Evolutionary conservation across 192 early-diverging fungal species (phyloP), one percentile per base, ranked within the genome.

Genomic region (Dissophora globulifera): DNA sequence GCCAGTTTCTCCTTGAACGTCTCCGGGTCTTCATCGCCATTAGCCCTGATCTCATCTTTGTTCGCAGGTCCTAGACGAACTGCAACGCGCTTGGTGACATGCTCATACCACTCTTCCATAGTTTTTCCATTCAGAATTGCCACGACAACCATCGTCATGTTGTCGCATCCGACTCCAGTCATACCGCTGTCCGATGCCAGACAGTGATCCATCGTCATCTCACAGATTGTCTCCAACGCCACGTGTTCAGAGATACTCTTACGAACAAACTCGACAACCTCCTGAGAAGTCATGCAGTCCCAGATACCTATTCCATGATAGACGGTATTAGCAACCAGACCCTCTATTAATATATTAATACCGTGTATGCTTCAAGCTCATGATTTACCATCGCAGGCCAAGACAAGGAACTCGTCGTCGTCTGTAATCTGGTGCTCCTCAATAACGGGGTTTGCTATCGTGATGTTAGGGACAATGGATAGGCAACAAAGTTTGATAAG

Each of bases 91-190:
- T 43, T 9, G 20, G 38, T 56, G 47, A 89, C 75, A 69, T 79
- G 78, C 30, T 81, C 59, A 31, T 87, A 81, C 96, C 96, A 98
- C 79, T 95, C 86, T 1, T 92, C 87, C 57, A 84, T 76, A 32
- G 84, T 86, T 62, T 85, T 89, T 41, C 94, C 94, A 62, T 92
- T 85, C 61, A 98, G 84, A 29, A 97, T 65, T 5, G 85, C 97
- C 13, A 95, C 87, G 41, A 99, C 93, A 23, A 97, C 82, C 23
- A 98, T 90, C 1, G 97, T 97, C 97, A 99, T 99, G 84, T 99
- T 99, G 81, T 99, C 98, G 80, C 96, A 98, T 19, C 98, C 98
- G 20, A 99, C 87, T 22, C 93, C 92, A 51, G 94, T 94, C 57
- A 95, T 81, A 40, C 94, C 95, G 63, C 85, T 89, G 66, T 95